Base-by-base conservation (phyloP, 1,139 yeast genomes). In the Pichia sp. region DNA sequence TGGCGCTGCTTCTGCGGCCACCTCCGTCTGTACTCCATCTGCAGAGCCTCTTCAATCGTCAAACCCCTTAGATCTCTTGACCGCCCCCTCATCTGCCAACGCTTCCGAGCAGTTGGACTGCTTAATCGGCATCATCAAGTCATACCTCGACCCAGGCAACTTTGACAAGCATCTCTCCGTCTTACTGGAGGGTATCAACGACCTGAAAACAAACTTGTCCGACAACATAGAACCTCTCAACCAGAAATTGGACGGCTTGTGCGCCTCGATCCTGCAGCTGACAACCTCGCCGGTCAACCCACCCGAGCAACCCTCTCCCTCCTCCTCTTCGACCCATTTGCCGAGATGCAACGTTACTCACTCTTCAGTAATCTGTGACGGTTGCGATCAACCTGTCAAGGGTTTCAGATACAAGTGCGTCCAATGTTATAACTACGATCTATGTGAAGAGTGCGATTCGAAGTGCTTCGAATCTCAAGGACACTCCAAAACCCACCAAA, bases 341-440 rank as follows among this genome's bases (percentile, higher is more conserved):
- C 30, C 45, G 41, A 54, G 53, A 49, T 34, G 47, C 4, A 51
- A 47, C 36, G 46, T 48, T 2, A 34, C 61, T n/a, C 72, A 70
- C 49, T 45, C 47, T 1, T 55, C 58, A n/a, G 59, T 70, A n/a
- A 47, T 56, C 45, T 81, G 85, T 62, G 84, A 81, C 61, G 67
- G 68, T 31, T 81, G 85, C 61, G 65, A 62, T 49, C 52, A 61
- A 10, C 41, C 38, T 8, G 73, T 83, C 50, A 62, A 51, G 30
- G 88, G 88, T 0, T 61, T 65, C 13, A 74, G 88, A 59, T 84
- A 72, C 68, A 74, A 76, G 54, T 84, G 90, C 64, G 60, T 76
- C 52, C 76, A 76, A 36, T 84, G 90, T 63, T 57, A 63, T 3
- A 78, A 84, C 61, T 83, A 72, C 66, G 87, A 84, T 62, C 70